phyloP scores from a whole-genome alignment of 2,329 filamentous ascomycete species.

The Fusarium sp. region DNA sequence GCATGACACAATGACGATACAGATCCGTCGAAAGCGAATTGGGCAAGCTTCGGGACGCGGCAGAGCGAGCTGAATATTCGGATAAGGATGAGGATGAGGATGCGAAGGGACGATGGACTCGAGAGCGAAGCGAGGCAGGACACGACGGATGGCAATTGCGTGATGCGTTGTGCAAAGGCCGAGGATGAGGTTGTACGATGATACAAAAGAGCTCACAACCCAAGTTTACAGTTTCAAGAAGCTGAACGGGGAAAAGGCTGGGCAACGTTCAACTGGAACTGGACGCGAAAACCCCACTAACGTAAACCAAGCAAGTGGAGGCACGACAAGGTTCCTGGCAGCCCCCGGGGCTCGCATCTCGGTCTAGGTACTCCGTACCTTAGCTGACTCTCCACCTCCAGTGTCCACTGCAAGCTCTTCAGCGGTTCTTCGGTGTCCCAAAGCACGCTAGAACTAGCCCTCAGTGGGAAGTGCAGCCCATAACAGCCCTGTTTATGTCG shows the following conservation, averaged over 20 bases:
- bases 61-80: neutral
- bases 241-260: slow-evolving; percentile 30
- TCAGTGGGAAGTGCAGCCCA: slow-evolving; percentile 3
- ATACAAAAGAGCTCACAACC: slow-evolving; percentile 6
- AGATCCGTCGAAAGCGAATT: slow-evolving; percentile 13
- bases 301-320: slow-evolving; percentile 26
- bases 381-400: neutral
- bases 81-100: neutral
- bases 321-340: slow-evolving; percentile 14
- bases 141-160: neutral
- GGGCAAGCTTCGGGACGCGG: slow-evolving; percentile 16
- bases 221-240: slow-evolving; percentile 14
- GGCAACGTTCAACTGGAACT: slow-evolving; percentile 22
- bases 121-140: neutral
- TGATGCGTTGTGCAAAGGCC: slow-evolving; percentile 1
- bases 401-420: slow-evolving; percentile 8
- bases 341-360: neutral
- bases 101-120: neutral
- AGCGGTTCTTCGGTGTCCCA: slow-evolving; percentile 26
- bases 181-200: slow-evolving; percentile 14
- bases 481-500: slow-evolving; percentile 15
- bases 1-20: slow-evolving; percentile 42
- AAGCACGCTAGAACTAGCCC: slow-evolving; percentile 9
- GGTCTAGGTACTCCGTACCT: neutral
- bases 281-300: slow-evolving; percentile 28